A percentile compares a stretch with the other conserved stretches of the same genome.
phyloP scores from a whole-genome alignment of 495 filamentous ascomycete species.

The Penicillium coffeae region DNA sequence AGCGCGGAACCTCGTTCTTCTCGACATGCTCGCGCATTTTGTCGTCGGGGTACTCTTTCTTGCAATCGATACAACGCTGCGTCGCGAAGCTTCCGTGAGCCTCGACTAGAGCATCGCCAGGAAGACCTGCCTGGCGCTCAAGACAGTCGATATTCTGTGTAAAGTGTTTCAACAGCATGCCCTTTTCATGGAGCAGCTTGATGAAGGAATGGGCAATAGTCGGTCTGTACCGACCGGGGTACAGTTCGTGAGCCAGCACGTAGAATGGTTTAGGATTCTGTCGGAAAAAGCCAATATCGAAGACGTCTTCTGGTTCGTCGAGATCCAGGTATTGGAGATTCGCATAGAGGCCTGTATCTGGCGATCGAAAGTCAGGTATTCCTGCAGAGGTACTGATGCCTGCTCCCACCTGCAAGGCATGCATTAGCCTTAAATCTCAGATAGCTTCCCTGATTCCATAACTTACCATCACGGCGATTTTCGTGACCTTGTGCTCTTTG shows the following conservation, averaged over 20 bases:
- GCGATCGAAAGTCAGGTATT: conserved; percentile 84
- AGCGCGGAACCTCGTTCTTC: conserved; percentile 62
- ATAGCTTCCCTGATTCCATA: not conserved
- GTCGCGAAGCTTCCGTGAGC: conserved; percentile 92
- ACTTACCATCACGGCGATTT: conserved; percentile 73
- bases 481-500: conserved; percentile 57
- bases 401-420: conserved; percentile 50
- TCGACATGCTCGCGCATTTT: conserved; percentile 66
- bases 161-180: conserved; percentile 77
- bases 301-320: conserved; percentile 71
- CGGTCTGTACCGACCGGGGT: conserved; percentile 85
- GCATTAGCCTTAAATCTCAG: conserved; percentile 13
- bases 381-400: conserved; percentile 75
- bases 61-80: conserved; percentile 89
- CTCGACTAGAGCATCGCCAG: conserved; percentile 76
- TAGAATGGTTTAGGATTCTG: conserved; percentile 88
- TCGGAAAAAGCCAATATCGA: conserved; percentile 85
- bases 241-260: conserved; percentile 81
- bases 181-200: conserved; percentile 67
- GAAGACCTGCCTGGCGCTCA: conserved; percentile 83
- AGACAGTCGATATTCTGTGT: conserved; percentile 98
- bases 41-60: conserved; percentile 61
- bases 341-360: conserved; percentile 81
- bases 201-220: conserved; percentile 83
- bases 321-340: conserved; percentile 82